Evolutionary conservation across 2,329 filamentous ascomycete species (phyloP).

Genomic region (Botrytis hyacinthi): DNA sequence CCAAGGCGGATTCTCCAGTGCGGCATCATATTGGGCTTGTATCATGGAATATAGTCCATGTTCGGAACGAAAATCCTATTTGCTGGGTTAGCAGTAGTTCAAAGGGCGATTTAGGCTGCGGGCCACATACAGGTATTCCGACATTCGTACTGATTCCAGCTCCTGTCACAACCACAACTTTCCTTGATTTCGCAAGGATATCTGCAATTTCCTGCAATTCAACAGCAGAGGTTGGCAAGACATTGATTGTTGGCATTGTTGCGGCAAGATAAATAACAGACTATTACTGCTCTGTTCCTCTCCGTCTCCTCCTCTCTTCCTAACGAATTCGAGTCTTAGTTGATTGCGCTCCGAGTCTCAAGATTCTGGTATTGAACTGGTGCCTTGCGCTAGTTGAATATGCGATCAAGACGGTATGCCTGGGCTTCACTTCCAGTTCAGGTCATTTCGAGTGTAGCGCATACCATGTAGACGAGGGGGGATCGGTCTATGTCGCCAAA

Average conservation of each 20-base stretch:
- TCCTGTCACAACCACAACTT: slow-evolving; percentile 69
- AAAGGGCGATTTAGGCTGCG: not conserved
- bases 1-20: slow-evolving; percentile 43
- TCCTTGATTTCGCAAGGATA: slow-evolving; percentile 60
- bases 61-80: slow-evolving; percentile 68
- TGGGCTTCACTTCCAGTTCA: not conserved
- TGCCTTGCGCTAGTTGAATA: slow-evolving; percentile 6
- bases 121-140: slow-evolving; percentile 62
- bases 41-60: slow-evolving; percentile 72
- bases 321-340: not conserved
- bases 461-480: not conserved
- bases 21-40: slow-evolving; percentile 62
- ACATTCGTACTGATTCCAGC: slow-evolving; percentile 75
- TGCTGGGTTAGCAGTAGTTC: slow-evolving; percentile 26
- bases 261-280: no score
- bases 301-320: not conserved
- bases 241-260: slow-evolving; percentile 38
- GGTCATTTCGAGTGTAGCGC: not conserved
- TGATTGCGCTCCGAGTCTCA: not conserved
- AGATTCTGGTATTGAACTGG: not conserved
- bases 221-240: slow-evolving; percentile 30
- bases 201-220: slow-evolving; percentile 64
- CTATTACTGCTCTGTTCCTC: not conserved
- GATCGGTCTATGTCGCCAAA: not conserved
- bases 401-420: slow-evolving; percentile 5